Percentiles rank a stretch among this genome's conserved stretches.
phyloP scores from a whole-genome alignment of 73 alveolate species.

The Paramecium sonneborni region DNA sequence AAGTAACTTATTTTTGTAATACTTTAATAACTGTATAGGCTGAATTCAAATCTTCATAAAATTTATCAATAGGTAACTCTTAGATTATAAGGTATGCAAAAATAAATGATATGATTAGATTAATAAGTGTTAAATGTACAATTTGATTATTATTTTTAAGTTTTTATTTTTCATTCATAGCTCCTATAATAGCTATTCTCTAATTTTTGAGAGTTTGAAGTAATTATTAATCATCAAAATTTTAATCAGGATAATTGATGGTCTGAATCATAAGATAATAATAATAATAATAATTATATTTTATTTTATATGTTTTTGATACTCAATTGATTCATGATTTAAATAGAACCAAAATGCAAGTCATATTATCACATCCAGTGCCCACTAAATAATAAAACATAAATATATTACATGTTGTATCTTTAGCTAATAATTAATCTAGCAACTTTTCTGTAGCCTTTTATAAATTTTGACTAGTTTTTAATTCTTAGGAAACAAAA shows the following conservation, averaged over 20 bases:
- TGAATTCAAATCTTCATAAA: conserved; percentile 35
- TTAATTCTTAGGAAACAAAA: conserved; percentile 32
- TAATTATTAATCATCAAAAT: neutral
- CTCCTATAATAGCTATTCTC: neutral
- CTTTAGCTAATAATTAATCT: conserved; percentile 80
- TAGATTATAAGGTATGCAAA: neutral
- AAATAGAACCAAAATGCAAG: conserved; percentile 73
- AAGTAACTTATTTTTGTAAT: neutral
- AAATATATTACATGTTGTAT: conserved; percentile 21
- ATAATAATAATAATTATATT: neutral
- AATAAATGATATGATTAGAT: neutral
- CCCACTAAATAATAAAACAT: conserved; percentile 59
- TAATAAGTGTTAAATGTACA: conserved; percentile 15
- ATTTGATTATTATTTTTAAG: neutral
- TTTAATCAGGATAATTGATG: neutral
- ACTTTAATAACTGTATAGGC: neutral
- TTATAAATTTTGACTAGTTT: conserved; percentile 44
- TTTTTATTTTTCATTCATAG: neutral
- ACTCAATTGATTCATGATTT: conserved; percentile 44
- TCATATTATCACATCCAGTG: conserved; percentile 92
- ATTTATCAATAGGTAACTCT: neutral
- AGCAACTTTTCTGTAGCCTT: conserved; percentile 75
- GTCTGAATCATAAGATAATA: neutral
- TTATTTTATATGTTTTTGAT: neutral
- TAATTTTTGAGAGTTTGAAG: neutral